Conservation (phyloP, 2,329 filamentous ascomycete species). For the Xylariaceae sp. region DNA sequence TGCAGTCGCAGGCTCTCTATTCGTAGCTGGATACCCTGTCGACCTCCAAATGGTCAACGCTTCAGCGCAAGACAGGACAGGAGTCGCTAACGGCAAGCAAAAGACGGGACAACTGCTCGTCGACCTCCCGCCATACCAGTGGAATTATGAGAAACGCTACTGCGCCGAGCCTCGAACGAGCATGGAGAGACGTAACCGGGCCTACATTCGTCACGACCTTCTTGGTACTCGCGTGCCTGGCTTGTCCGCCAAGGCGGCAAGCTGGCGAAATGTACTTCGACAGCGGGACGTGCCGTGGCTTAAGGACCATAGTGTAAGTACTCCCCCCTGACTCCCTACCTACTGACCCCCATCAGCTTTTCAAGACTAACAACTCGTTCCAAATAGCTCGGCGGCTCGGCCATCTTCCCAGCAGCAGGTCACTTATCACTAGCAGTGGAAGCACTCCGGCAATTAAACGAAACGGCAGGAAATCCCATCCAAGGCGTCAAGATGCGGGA, state of each 20-base stretch:
- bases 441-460: constrained; percentile 18
- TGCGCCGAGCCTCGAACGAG: constrained; percentile 28
- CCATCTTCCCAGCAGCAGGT: constrained; percentile 21
- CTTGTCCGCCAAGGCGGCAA: constrained; percentile 10
- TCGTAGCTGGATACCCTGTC: constrained; percentile 21
- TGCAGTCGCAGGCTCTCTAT: constrained; percentile 26
- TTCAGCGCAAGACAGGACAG: constrained; percentile 3
- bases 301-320: constrained; percentile 16
- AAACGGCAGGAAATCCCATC: constrained; percentile 16
- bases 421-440: constrained; percentile 20
- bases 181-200: constrained; percentile 22
- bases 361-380: constrained; percentile 13
- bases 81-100: constrained; percentile 11
- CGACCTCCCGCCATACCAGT: constrained; percentile 31
- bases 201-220: constrained; percentile 27
- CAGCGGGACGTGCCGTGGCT: constrained; percentile 20
- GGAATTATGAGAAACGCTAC: constrained; percentile 24
- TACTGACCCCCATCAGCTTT: constrained; percentile 1
- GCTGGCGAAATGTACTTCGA: constrained; percentile 25
- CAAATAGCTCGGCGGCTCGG: constrained; percentile 15
- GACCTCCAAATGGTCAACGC: constrained; percentile 25
- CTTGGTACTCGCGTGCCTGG: constrained; percentile 21
- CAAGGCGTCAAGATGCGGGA: constrained; percentile 26
- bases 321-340: constrained; percentile 4
- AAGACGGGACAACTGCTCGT: constrained; percentile 22